Evolutionary conservation across 768 basidiomycete genomes (phyloP).

Genomic region (Agaricus sinodeliciosus): DNA sequence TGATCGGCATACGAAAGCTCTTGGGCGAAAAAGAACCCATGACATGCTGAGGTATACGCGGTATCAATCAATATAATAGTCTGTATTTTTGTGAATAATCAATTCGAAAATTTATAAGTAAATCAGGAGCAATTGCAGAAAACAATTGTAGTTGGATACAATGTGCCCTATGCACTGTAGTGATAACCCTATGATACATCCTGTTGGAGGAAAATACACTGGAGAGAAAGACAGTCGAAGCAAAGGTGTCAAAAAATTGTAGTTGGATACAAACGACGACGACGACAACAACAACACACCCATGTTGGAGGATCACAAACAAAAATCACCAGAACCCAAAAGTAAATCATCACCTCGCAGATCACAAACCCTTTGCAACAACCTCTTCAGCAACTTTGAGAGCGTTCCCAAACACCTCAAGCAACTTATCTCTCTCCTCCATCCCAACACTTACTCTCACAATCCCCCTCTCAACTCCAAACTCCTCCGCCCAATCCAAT

Average conservation of each 20-base stretch:
- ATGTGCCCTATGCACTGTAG: too few species aligned
- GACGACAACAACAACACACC: conserved; percentile 14
- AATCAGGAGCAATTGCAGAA: too few species aligned
- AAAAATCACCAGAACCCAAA: background rate
- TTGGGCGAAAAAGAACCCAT: too few species aligned
- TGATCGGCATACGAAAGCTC: too few species aligned
- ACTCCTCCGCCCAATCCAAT: conserved; percentile 85
- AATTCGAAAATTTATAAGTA: too few species aligned
- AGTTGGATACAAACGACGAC: conserved; percentile 35
- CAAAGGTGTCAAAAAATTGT: conserved; percentile 29
- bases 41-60: too few species aligned
- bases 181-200: too few species aligned
- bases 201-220: too few species aligned
- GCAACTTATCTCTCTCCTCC: conserved; percentile 59
- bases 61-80: too few species aligned
- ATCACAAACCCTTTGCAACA: background rate
- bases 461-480: conserved; percentile 77
- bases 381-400: conserved; percentile 35
- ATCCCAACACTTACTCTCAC: conserved; percentile 90
- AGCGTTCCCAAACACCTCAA: conserved; percentile 55
- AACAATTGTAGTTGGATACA: too few species aligned
- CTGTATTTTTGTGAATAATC: too few species aligned
- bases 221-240: too few species aligned
- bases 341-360: background rate
- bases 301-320: conserved; percentile 25